Percentiles rank a stretch among this genome's conserved stretches.
Conservation (phyloP, 2,329 filamentous ascomycete species). For the Colletotrichum lindemuthianum region DNA sequence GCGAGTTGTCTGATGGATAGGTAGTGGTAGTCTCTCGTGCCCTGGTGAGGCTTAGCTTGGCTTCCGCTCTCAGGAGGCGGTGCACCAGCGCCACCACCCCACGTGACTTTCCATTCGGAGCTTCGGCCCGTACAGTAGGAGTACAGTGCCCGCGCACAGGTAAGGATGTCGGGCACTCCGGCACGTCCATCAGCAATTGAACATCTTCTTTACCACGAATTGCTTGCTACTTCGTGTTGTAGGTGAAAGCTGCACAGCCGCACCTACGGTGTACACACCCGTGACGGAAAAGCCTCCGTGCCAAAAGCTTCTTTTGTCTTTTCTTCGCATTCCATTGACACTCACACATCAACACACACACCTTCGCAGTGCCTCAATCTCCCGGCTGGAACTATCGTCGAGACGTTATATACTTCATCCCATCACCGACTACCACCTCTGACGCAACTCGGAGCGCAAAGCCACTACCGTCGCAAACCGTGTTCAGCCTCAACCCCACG, state of each 20-base stretch:
- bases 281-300: slow-evolving; percentile 1
- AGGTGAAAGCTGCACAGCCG: neutral
- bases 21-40: neutral
- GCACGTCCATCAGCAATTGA: too few relatives aligned
- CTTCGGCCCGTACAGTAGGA: neutral
- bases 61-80: slow-evolving; percentile 19
- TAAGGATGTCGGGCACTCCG: too few relatives aligned
- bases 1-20: too few relatives aligned
- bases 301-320: neutral
- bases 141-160: too few relatives aligned
- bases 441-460: neutral
- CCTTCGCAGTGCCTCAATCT: too few relatives aligned
- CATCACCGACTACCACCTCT: neutral
- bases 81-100: slow-evolving; percentile 17
- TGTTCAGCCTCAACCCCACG: neutral
- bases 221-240: too few relatives aligned
- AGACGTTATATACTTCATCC: neutral
- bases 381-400: too few relatives aligned
- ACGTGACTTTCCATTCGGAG: slow-evolving; percentile 13
- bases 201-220: too few relatives aligned
- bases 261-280: neutral
- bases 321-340: too few relatives aligned
- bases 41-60: slow-evolving; percentile 10
- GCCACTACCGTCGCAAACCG: slow-evolving; percentile 8
- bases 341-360: too few relatives aligned